phyloP scores from a whole-genome alignment of 805 yeast genomes.

The Blastobotrys mokoenaii region DNA sequence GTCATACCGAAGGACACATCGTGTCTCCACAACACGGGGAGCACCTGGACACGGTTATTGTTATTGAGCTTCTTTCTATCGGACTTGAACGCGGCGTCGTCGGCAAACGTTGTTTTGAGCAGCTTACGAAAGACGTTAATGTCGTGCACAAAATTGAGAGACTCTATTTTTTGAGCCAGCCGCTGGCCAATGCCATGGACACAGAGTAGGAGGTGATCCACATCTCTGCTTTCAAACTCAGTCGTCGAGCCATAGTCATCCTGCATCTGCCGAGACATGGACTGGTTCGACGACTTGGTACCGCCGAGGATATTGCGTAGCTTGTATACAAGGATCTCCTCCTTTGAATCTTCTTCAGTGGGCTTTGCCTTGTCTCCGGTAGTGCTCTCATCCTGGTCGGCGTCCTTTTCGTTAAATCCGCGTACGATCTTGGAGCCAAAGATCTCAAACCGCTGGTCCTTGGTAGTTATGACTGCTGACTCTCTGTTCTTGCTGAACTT shows the following conservation, averaged over 20 bases:
- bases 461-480: constrained; percentile 20
- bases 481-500: constrained; percentile 6
- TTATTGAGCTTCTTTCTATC: not conserved
- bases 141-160: constrained; percentile 81
- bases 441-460: constrained; percentile 6
- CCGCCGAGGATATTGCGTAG: not conserved
- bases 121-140: constrained; percentile 46
- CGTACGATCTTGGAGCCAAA: constrained; percentile 20
- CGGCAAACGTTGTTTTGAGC: constrained; percentile 7
- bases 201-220: constrained; percentile 70
- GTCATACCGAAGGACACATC: constrained; percentile 28
- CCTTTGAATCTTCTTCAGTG: not conserved
- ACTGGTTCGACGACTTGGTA: not conserved
- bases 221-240: constrained; percentile 23
- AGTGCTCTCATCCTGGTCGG: constrained; percentile 4
- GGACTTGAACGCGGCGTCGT: not conserved
- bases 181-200: constrained; percentile 94
- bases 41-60: constrained; percentile 56
- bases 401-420: constrained; percentile 17
- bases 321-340: not conserved
- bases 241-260: constrained; percentile 3
- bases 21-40: constrained; percentile 91
- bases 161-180: constrained; percentile 67
- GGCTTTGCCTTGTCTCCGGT: constrained; percentile 1
- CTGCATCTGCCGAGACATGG: not conserved